Evolutionary conservation across 208 protist species (phyloP), one percentile per base, ranked within the genome.

Genomic region (Acanthamoeba castellanii): DNA sequence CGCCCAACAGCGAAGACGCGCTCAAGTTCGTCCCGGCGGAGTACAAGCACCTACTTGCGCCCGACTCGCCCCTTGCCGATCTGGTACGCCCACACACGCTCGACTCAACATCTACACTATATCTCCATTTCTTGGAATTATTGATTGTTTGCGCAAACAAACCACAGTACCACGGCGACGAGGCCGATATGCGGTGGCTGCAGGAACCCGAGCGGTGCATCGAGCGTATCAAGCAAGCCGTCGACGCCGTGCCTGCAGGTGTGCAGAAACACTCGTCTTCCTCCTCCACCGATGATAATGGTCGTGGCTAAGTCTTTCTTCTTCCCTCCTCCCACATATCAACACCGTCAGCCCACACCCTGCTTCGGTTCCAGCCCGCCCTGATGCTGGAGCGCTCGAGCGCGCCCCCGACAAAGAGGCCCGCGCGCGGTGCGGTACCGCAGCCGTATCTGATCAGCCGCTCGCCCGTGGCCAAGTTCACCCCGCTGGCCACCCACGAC

Each of bases 1-100:
- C 82, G 13, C n/a, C 82, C 82, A 90, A 90, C n/a, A 90, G 82
- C 34, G 47, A 59, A 47, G 52, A 37, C 42, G 47, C 52, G 8
- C 47, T 66, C 82, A 47, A 59, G 27, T 45, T 42, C 47, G n/a
- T 68, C 9, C 82, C 57, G 30, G 20, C 42, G 2, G 52, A 70
- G 30, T 90, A 59, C 57, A 34, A 22, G 20, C 34, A 30, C n/a
- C 82, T 90, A 1, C n/a, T 68, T 1, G 52, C 57, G 14, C 57
- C 82, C 82, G n/a, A 59, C 13, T 68, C 47, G 47, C 47, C 47
- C n/a, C 30, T 90, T 8, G 42, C 82, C n/a, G 47, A 90, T 90
- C 57, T 90, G 13, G 52, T 90, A 59, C 34, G 13, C n/a, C n/a
- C n/a, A 45, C 18, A 27, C n/a, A 32, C 20, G 72, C 13, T n/a